These are phyloP conservation scores for Beta lomatogona DNA, from an alignment of 179 eudicot species.

Conservation along the genomic window DNA sequence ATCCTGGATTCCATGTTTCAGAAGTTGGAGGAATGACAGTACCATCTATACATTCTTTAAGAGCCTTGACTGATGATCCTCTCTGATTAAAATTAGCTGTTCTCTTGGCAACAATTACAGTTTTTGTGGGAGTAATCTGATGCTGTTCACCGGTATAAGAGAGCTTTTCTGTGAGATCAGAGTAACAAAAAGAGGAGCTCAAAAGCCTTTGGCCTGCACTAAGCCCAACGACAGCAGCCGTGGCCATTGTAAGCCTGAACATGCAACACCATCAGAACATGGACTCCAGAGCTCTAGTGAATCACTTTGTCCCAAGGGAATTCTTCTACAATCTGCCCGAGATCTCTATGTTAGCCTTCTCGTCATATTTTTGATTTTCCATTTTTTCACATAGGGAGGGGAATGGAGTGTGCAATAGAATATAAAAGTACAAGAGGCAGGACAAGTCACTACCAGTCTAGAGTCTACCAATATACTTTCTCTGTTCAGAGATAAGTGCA, in stretches of 20 bases:
- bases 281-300: slow-evolving; percentile 28
- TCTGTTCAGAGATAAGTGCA: too few species aligned
- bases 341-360: slow-evolving; percentile 27
- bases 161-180: slow-evolving; percentile 60
- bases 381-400: neutral
- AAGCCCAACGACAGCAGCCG: slow-evolving; percentile 84
- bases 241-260: slow-evolving; percentile 65
- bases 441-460: neutral
- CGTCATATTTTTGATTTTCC: neutral
- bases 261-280: slow-evolving; percentile 50
- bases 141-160: slow-evolving; percentile 47
- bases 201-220: slow-evolving; percentile 76
- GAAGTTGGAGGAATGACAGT: slow-evolving; percentile 43
- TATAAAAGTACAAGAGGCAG: neutral
- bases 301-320: slow-evolving; percentile 20
- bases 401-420: neutral
- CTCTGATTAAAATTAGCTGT: slow-evolving; percentile 43
- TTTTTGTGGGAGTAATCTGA: slow-evolving; percentile 48
- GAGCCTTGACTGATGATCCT: slow-evolving; percentile 57
- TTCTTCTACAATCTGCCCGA: slow-evolving; percentile 35
- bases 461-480: too few species aligned
- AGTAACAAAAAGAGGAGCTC: slow-evolving; percentile 60
- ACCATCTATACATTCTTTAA: slow-evolving; percentile 52
- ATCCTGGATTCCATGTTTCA: slow-evolving; percentile 38
- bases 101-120: slow-evolving; percentile 56